These are phyloP conservation scores for Aspergillus affinis DNA, from an alignment of 495 filamentous ascomycete genomes.

Conservation along the genomic window DNA sequence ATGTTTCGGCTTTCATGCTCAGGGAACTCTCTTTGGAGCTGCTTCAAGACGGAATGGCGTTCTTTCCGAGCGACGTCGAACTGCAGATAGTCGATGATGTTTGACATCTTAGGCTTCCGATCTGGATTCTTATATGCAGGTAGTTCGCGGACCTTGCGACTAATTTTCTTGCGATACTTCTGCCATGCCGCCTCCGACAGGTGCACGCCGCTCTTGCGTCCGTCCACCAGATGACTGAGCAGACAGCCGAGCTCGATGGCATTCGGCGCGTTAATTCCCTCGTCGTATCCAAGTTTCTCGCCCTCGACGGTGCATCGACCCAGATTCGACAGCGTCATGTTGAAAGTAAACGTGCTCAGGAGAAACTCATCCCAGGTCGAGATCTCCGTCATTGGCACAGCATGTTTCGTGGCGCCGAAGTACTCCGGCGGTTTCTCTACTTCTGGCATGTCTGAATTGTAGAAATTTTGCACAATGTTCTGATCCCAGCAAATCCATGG, in stretches of 20 bases:
- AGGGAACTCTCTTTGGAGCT: slow-evolving; percentile 44
- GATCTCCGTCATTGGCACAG: slow-evolving; percentile 37
- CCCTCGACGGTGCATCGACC: slow-evolving; percentile 76
- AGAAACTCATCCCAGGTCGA: slow-evolving; percentile 47
- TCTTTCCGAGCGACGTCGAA: slow-evolving; percentile 59
- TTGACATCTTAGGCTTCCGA: slow-evolving; percentile 36
- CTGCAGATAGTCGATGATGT: slow-evolving; percentile 72
- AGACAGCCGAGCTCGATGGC: slow-evolving; percentile 66
- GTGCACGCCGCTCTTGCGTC: slow-evolving; percentile 69
- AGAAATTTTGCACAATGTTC: slow-evolving; percentile 69
- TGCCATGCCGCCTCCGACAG: slow-evolving; percentile 61
- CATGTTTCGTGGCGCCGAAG: slow-evolving; percentile 61
- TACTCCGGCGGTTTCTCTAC: slow-evolving; percentile 43
- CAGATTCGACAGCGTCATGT: slow-evolving; percentile 62
- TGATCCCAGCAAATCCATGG: slow-evolving; percentile 92
- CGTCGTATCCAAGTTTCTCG: slow-evolving; percentile 66
- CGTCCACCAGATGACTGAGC: slow-evolving; percentile 78
- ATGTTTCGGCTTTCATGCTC: slow-evolving; percentile 17
- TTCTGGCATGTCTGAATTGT: slow-evolving; percentile 61
- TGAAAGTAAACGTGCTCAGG: slow-evolving; percentile 59
- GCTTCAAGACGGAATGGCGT: slow-evolving; percentile 47
- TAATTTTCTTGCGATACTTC: slow-evolving; percentile 43
- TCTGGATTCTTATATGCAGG: slow-evolving; percentile 43
- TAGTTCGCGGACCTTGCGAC: slow-evolving; percentile 28
- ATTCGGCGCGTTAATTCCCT: slow-evolving; percentile 51